Base-by-base conservation (phyloP, 306 rosid genomes). In the Castanea mollissima region DNA sequence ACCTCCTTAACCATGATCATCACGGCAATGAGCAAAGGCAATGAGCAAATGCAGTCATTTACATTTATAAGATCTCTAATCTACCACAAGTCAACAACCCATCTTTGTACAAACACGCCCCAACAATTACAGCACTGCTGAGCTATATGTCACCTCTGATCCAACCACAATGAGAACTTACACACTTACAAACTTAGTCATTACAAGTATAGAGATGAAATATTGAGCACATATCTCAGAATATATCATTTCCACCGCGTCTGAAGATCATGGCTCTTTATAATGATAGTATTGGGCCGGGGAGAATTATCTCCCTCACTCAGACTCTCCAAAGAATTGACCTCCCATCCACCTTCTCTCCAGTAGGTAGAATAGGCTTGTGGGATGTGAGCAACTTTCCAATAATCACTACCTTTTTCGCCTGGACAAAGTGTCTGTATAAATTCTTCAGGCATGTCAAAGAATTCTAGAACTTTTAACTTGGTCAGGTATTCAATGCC, bases 271-370 rank as follows among this genome's bases (percentile, higher is more conserved):
- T 63, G 69, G 18, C 69, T 15, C 41, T 5, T 29, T 27, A 16
- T 5, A 31, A 31, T 63, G 41, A 29, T 63, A 63, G 69, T 31
- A 31, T 34, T 63, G 41, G 38, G 69, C 44, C 21, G 2, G 44
- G 69, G 44, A 5, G 41, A 63, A 63, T 29, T 63, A 38, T 63
- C 44, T 31, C 69, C 69, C 19, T 31, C 69, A 63, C 20, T 14
- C 2, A 63, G 69, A 31, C n/a, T 59, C 65, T 59, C 69, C 69
- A 63, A 29, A 63, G 69, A 27, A 63, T 63, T 63, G 49, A 89
- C 86, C 79, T 89, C 92, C 97, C 93, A 91, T 12, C 88, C 96
- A 34, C 83, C 93, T 51, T 88, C 92, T 76, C 85, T 85, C 93
- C 92, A 91, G 71, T 83, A 87, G 55, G 92, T 85, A 58, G 87